Evolutionary conservation across 1,284 basidiomycete species (phyloP), one percentile per base, ranked within the genome.

Genomic region (Pseudozyma tsukubaensis): DNA sequence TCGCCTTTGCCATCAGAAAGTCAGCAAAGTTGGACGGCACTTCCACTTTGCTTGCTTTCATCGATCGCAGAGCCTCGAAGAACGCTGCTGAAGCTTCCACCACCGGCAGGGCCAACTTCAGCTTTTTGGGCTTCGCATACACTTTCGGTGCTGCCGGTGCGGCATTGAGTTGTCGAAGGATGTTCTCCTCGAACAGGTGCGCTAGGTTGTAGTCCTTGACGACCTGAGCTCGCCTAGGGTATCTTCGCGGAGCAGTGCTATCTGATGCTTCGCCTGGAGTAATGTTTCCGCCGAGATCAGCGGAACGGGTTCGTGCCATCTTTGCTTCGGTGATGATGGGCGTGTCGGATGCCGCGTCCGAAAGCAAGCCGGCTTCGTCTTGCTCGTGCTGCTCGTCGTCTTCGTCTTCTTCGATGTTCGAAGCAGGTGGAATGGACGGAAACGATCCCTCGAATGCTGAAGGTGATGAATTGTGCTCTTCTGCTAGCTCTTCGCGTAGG

Each of bases 151-250:
- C 32, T 45, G 40, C 32, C 3, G 47, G 9, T 44, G 42, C 12
- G 34, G 34, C 12, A 44, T 4, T 12, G 53, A 3, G 10, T 34
- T 18, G 18, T 4, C 35, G 40, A 16, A 49, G 50, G 1, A 21
- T 24, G 21, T 29, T 44, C 16, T 70, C 60, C 39, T 70, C 67
- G 18, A 64, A 70, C 6, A 53, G 37, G 24, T 60, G 67, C 39
- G 36, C 49, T 24, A 70, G 21, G 36, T 70, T 70, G 60, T 70
- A 70, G 53, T 70, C 67, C 18, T 57, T 60, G 24, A 70, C 53
- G 19, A 55, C 60, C 39, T 61, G 67, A 7, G 67, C 56, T 21
- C 67, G 60, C 40, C 50, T 51, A 1, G 67, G 67, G n/a, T 70
- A 70, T 19, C 67, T 50, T 19, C 66, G 66, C 7, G 55, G 56